Evolutionary conservation across 495 filamentous ascomycete genomes (phyloP).

Genomic region (Usnea hakonensis): DNA sequence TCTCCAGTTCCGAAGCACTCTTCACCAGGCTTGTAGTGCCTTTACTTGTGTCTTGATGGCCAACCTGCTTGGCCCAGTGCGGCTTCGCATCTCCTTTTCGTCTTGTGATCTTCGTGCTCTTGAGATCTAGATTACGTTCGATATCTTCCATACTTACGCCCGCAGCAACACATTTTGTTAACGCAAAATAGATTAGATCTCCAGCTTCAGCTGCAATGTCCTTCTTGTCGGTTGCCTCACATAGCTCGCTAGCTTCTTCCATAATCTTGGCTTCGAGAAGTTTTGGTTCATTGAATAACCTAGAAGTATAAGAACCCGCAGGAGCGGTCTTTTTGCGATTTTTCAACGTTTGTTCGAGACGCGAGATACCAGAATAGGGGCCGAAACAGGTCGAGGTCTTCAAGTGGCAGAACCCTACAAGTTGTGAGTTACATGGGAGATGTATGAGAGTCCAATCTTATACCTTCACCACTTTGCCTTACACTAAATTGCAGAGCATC

Average conservation of each 20-base stretch:
- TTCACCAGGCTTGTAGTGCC: constrained; percentile 13
- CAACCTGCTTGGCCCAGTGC: constrained; percentile 75
- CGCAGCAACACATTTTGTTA: constrained; percentile 75
- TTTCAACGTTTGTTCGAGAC: constrained; percentile 75
- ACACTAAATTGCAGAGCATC: constrained; percentile 88
- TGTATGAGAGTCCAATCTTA: constrained; percentile 4
- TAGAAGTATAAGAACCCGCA: constrained; percentile 82
- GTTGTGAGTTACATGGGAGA: constrained; percentile 18
- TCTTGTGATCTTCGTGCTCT: constrained; percentile 87
- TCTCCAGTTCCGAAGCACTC: constrained; percentile 23
- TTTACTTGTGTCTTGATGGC: constrained; percentile 40
- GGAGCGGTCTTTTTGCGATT: constrained; percentile 74
- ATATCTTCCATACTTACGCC: constrained; percentile 82
- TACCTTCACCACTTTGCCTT: constrained; percentile 72
- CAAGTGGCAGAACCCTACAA: constrained; percentile 83
- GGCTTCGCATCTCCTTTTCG: constrained; percentile 90
- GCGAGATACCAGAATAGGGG: constrained; percentile 67
- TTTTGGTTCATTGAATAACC: constrained; percentile 85
- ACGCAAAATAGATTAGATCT: constrained; percentile 89
- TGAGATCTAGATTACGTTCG: constrained; percentile 84
- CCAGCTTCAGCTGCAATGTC: constrained; percentile 91
- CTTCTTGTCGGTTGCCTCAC: constrained; percentile 69
- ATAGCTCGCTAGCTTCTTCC: constrained; percentile 94
- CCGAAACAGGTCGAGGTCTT: constrained; percentile 90
- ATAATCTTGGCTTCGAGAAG: constrained; percentile 91